Evolutionary conservation across 2,329 filamentous ascomycete species (phyloP).

Genomic region (Trichothecium sympodiale): DNA sequence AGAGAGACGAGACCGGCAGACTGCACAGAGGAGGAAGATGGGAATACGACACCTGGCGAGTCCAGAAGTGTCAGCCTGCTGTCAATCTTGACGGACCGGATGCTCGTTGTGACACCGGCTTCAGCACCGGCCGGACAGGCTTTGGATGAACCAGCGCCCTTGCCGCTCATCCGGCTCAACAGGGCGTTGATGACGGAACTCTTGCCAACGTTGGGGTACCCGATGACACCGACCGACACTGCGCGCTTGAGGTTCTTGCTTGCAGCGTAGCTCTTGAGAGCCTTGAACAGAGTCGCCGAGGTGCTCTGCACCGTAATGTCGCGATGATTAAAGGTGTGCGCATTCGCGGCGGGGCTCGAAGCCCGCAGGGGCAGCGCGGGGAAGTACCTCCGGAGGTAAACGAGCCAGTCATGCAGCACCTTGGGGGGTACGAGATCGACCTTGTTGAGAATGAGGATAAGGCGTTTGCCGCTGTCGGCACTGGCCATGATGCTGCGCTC

Average conservation of each 20-base stretch:
- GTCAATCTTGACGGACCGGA: constrained; percentile 87
- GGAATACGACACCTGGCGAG: constrained; percentile 91
- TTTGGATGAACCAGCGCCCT: constrained; percentile 36
- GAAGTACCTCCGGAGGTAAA: constrained; percentile 78
- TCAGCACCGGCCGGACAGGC: constrained; percentile 85
- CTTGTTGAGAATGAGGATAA: constrained; percentile 92
- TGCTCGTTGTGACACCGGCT: constrained; percentile 80
- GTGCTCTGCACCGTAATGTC: constrained; percentile 80
- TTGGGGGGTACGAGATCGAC: constrained; percentile 79
- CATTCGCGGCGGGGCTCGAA: constrained; percentile 70
- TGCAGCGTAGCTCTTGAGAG: constrained; percentile 80
- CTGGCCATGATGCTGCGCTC: constrained; percentile 89
- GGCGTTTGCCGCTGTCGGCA: constrained; percentile 68
- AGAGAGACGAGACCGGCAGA: constrained; percentile 32
- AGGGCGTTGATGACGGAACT: constrained; percentile 94
- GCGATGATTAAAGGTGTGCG: constrained; percentile 86
- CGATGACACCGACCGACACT: constrained; percentile 85
- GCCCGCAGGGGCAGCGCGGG: constrained; percentile 84
- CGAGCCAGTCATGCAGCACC: constrained; percentile 75
- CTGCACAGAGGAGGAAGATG: constrained; percentile 40
- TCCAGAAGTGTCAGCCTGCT: constrained; percentile 89
- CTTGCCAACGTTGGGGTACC: constrained; percentile 93
- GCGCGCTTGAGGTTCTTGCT: constrained; percentile 78
- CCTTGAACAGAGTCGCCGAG: constrained; percentile 73
- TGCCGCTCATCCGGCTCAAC: constrained; percentile 62